Conservation (phyloP, 352 stramenopile genomes). For the Pythium dissimile region DNA sequence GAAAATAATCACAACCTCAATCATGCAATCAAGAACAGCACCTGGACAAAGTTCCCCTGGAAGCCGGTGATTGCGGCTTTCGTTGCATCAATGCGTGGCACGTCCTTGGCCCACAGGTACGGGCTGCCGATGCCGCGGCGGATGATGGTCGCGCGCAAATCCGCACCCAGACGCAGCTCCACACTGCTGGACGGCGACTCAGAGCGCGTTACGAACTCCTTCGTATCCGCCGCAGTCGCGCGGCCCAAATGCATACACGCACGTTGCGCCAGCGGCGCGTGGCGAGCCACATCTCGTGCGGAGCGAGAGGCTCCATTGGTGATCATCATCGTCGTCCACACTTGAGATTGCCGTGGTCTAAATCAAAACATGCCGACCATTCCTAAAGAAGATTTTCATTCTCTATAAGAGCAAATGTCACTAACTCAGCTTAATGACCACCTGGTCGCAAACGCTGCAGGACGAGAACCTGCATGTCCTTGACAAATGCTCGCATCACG, state of each 20-base stretch:
- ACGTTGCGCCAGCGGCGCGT: constrained; percentile 11
- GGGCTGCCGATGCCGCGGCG: constrained; percentile 54
- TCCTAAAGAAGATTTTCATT: not conserved
- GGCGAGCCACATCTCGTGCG: not conserved
- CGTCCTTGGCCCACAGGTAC: constrained; percentile 64
- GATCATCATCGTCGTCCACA: constrained; percentile 22
- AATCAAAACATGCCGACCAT: not conserved
- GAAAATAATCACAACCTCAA: no score
- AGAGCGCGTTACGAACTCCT: constrained; percentile 35
- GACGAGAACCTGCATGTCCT: constrained; percentile 23
- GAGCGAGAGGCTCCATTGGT: not conserved
- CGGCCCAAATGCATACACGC: constrained; percentile 42
- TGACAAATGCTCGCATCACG: constrained; percentile 64
- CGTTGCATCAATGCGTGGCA: constrained; percentile 58
- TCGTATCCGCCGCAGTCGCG: constrained; percentile 39
- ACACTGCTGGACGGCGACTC: constrained; percentile 2
- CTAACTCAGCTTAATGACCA: no score
- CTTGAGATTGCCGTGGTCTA: no score
- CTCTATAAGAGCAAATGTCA: constrained; percentile 10
- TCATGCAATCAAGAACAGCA: not conserved
- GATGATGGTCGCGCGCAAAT: constrained; percentile 22
- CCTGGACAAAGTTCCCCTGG: constrained; percentile 62
- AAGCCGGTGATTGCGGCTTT: constrained; percentile 37
- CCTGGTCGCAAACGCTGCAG: constrained; percentile 3
- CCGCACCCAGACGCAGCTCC: constrained; percentile 36